Percentiles rank a stretch among this genome's conserved stretches.
phyloP scores from a whole-genome alignment of 495 filamentous ascomycete species.

The Aspergillus bertholletiae region DNA sequence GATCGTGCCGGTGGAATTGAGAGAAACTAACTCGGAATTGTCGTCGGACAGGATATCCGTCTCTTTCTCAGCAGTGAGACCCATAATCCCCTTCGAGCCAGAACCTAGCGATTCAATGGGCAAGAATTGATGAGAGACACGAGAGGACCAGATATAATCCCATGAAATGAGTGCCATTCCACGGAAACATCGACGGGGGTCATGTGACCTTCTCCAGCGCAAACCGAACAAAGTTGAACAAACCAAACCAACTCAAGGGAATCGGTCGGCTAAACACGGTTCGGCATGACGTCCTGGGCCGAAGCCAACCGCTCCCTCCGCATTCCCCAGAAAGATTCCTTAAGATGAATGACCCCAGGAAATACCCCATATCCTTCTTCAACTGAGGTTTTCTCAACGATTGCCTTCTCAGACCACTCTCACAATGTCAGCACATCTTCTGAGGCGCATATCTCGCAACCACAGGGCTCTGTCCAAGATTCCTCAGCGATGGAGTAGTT shows the following conservation, averaged over 20 bases:
- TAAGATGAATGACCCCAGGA: not conserved
- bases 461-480: not conserved
- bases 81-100: no score
- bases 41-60: no score
- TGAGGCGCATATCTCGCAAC: conserved; percentile 6
- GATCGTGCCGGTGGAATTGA: no score
- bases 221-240: not conserved
- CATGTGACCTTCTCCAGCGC: not conserved
- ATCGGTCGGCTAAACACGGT: conserved; percentile 22
- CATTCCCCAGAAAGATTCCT: conserved; percentile 22
- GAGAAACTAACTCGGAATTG: no score
- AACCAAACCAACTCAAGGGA: not conserved
- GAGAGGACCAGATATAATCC: no score
- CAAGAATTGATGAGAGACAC: no score
- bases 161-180: no score
- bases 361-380: not conserved
- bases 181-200: not conserved
- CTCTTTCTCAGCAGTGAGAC: no score
- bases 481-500: conserved; percentile 49
- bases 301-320: conserved; percentile 37
- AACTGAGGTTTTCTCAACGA: not conserved
- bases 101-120: no score
- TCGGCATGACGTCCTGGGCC: conserved; percentile 21
- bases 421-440: conserved; percentile 25
- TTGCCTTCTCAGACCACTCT: not conserved